Evolutionary conservation across 805 yeast genomes (phyloP).

Genomic region (Kazachstania bromeliacearum): DNA sequence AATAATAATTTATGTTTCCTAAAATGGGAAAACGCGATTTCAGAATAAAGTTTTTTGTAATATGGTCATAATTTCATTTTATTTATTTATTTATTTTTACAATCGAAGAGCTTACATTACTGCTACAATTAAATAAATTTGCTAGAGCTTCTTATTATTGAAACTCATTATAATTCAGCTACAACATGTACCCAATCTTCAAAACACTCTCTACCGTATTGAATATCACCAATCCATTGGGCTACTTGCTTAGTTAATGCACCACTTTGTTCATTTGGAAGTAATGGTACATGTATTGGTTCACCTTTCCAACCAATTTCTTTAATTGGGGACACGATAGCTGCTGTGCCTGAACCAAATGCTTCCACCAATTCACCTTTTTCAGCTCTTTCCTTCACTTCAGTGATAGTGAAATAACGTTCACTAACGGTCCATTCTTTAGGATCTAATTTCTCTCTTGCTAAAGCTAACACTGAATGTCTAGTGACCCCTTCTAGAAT

Average conservation of each 20-base stretch:
- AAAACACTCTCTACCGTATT: conserved; percentile 73
- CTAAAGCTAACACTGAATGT: conserved; percentile 70
- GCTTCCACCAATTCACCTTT: conserved; percentile 85
- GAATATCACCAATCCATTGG: conserved; percentile 78
- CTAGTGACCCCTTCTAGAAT: conserved; percentile 94
- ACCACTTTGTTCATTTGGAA: conserved; percentile 70
- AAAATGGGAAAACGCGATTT: neutral
- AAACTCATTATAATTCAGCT: conserved; percentile 12
- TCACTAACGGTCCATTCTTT: conserved; percentile 76
- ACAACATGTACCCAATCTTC: conserved; percentile 38
- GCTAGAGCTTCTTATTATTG: neutral
- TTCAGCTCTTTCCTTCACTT: conserved; percentile 64
- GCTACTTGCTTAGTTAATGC: conserved; percentile 66
- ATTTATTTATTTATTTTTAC: neutral
- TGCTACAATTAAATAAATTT: neutral
- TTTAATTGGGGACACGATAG: conserved; percentile 86
- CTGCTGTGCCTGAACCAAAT: conserved; percentile 97
- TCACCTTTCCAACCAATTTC: conserved; percentile 71
- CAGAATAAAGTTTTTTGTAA: neutral
- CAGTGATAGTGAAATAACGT: conserved; percentile 72
- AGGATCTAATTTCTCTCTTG: conserved; percentile 61
- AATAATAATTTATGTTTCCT: neutral
- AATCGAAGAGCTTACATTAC: neutral
- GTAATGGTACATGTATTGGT: conserved; percentile 65
- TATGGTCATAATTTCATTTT: neutral